Percentiles rank a stretch among this genome's conserved stretches.
Conservation (phyloP, 1,139 yeast genomes). For the Suzukiozyma palmioleophila region DNA sequence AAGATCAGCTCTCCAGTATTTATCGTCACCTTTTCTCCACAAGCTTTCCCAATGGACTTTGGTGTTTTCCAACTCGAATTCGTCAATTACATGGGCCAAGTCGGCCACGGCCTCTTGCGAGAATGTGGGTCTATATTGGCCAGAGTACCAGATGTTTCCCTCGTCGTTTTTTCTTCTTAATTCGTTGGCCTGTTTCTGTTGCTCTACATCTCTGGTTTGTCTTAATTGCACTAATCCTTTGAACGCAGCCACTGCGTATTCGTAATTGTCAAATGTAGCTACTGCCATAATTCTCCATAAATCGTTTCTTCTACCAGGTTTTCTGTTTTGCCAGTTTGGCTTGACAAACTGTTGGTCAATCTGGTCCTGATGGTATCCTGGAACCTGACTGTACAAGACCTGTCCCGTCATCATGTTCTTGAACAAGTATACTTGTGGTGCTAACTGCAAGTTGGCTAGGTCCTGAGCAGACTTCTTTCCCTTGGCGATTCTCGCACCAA, state of each 20-base stretch:
- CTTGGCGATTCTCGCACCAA: constrained; percentile 44
- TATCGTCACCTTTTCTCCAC: constrained; percentile 80
- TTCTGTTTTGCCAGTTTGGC: constrained; percentile 87
- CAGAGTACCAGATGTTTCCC: constrained; percentile 81
- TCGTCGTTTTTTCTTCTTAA: constrained; percentile 71
- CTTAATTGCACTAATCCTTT: constrained; percentile 72
- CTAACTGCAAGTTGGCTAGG: constrained; percentile 37
- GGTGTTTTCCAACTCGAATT: constrained; percentile 48
- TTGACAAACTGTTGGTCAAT: constrained; percentile 66
- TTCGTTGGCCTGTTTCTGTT: constrained; percentile 56
- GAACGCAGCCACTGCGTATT: constrained; percentile 69
- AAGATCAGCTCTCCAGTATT: constrained; percentile 55
- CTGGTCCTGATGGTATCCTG: constrained; percentile 65
- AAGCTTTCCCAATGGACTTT: constrained; percentile 74
- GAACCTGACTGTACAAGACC: constrained; percentile 83
- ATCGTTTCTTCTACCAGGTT: constrained; percentile 76
- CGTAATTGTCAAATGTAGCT: constrained; percentile 62
- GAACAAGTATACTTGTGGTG: constrained; percentile 80
- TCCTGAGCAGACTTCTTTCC: constrained; percentile 33
- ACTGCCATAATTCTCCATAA: constrained; percentile 92
- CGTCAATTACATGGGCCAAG: constrained; percentile 64
- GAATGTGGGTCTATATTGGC: constrained; percentile 85
- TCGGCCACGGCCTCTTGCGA: constrained; percentile 93
- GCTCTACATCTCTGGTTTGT: constrained; percentile 60
- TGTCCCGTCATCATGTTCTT: constrained; percentile 87